Conservation (phyloP, 1,139 yeast genomes). For the Geotrichum carabidarum region DNA sequence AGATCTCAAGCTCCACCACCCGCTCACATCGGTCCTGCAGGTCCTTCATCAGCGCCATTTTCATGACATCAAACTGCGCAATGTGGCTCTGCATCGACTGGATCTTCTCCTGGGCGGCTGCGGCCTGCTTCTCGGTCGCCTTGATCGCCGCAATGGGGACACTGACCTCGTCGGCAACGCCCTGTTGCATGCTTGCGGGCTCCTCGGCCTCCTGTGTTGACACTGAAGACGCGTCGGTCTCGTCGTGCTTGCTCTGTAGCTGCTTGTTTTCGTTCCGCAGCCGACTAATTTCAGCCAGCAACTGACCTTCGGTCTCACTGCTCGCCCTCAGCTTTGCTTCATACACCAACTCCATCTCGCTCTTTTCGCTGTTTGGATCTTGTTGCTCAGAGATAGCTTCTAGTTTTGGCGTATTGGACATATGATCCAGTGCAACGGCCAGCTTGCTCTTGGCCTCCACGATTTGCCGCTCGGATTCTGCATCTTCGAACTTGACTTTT, state of each 20-base stretch:
- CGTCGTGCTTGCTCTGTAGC: constrained; percentile 13
- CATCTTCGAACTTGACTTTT: constrained; percentile 1
- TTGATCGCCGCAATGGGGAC: constrained; percentile 18
- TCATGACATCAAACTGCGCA: constrained; percentile 35
- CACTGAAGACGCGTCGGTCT: not conserved
- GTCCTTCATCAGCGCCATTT: constrained; percentile 41
- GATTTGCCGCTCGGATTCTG: constrained; percentile 1
- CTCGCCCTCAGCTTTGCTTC: constrained; percentile 25
- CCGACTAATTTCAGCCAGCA: constrained; percentile 26
- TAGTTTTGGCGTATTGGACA: not conserved
- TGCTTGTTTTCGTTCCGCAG: constrained; percentile 21
- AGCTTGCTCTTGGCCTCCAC: constrained; percentile 7
- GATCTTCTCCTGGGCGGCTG: constrained; percentile 25
- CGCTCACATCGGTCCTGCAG: constrained; percentile 42
- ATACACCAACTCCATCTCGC: constrained; percentile 20
- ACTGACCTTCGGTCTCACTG: constrained; percentile 26
- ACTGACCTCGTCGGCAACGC: not conserved
- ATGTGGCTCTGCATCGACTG: constrained; percentile 29
- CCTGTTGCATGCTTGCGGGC: not conserved
- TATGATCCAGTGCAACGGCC: not conserved
- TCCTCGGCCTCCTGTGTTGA: not conserved
- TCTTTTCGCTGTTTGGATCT: constrained; percentile 10
- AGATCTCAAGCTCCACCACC: constrained; percentile 43
- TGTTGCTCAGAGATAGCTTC: constrained; percentile 7
- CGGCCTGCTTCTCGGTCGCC: constrained; percentile 19